phyloP scores from a whole-genome alignment of 148 eudicot genomes.

The Dysphania ambrosioides region DNA sequence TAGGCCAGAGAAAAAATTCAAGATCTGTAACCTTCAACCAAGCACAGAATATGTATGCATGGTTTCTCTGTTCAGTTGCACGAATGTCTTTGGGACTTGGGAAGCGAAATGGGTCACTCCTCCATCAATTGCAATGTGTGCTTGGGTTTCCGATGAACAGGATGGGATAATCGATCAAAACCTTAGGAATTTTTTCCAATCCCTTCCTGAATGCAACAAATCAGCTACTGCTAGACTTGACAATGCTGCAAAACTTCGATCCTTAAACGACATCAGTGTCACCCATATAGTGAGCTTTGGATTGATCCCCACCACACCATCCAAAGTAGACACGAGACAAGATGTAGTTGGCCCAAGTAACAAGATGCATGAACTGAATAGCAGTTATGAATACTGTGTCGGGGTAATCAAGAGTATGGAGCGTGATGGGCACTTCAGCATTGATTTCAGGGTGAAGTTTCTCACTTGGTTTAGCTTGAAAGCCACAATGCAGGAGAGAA shows the following conservation, averaged over 20 bases:
- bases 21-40: conserved; percentile 41
- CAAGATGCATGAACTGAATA: conserved; percentile 19
- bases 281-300: conserved; percentile 23
- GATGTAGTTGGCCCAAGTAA: conserved; percentile 17
- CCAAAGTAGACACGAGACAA: conserved; percentile 37
- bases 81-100: conserved; percentile 34
- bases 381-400: conserved; percentile 54
- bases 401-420: conserved; percentile 46
- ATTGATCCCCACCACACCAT: conserved; percentile 45
- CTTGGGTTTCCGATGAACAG: conserved; percentile 27
- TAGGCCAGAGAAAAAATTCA: conserved; percentile 42
- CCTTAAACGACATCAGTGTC: conserved; percentile 24
- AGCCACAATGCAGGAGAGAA: conserved; percentile 47
- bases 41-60: conserved; percentile 44
- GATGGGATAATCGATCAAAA: conserved; percentile 20
- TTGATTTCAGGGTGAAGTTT: conserved; percentile 56
- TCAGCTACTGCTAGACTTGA: conserved; percentile 12
- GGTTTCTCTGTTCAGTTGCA: conserved; percentile 46
- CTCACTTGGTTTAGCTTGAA: conserved; percentile 73
- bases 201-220: conserved; percentile 10
- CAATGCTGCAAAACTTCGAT: conserved; percentile 21
- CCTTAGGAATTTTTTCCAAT: conserved; percentile 15
- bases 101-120: conserved; percentile 56
- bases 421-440: conserved; percentile 38
- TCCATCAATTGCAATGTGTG: conserved; percentile 19